Conservation (phyloP, 202 grass and related monocot genomes). For the Carex sylvatica region DNA sequence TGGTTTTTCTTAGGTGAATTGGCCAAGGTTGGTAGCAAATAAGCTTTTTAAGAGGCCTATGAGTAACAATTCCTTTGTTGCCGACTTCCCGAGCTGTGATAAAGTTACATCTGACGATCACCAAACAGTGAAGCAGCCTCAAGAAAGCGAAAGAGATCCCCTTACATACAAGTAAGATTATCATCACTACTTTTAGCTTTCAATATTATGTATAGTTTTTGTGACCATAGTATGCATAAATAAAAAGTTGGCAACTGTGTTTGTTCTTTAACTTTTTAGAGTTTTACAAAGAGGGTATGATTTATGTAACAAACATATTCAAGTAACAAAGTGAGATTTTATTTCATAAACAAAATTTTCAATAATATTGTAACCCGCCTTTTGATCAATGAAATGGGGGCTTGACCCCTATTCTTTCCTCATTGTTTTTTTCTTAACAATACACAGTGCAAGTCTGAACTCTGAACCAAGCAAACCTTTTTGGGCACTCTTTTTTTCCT, state of each 20-base stretch:
- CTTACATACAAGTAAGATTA: slow-evolving; percentile 58
- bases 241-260: not conserved
- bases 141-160: slow-evolving; percentile 32
- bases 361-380: too few relatives aligned
- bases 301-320: not conserved
- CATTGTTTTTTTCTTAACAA: not conserved
- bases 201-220: slow-evolving; percentile 3
- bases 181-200: not conserved
- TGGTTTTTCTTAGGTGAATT: slow-evolving; percentile 44
- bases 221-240: not conserved
- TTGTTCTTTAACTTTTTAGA: not conserved
- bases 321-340: not conserved
- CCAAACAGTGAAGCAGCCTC: slow-evolving; percentile 29
- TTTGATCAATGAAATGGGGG: too few relatives aligned
- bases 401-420: too few relatives aligned
- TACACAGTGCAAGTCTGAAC: not conserved
- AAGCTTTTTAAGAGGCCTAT: slow-evolving; percentile 57
- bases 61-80: slow-evolving; percentile 50
- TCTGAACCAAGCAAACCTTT: not conserved
- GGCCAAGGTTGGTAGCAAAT: slow-evolving; percentile 75
- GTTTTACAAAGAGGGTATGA: not conserved
- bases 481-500: too few relatives aligned
- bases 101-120: slow-evolving; percentile 28
- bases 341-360: not conserved
- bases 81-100: slow-evolving; percentile 46